Evolutionary conservation across 1,284 basidiomycete species (phyloP).

Genomic region (Cutaneotrichosporon cutaneum): DNA sequence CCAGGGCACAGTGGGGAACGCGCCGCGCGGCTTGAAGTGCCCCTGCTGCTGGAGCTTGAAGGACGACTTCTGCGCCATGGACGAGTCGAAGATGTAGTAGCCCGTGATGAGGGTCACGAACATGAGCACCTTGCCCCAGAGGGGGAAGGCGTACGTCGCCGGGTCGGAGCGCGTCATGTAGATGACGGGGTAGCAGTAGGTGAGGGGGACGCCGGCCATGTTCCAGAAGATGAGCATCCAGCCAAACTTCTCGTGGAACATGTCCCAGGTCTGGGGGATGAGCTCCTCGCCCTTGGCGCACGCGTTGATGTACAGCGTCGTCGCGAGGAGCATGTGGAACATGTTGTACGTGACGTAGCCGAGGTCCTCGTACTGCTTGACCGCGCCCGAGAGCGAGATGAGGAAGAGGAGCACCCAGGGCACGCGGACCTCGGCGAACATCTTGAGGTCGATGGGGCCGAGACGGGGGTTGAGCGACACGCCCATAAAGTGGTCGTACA

Average conservation of each 20-base stretch:
- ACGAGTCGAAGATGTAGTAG: slow-evolving; percentile 86
- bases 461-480: slow-evolving; percentile 90
- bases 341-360: slow-evolving; percentile 97
- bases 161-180: slow-evolving; percentile 97
- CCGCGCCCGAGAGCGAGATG: slow-evolving; percentile 84
- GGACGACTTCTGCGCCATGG: slow-evolving; percentile 95
- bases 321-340: slow-evolving; percentile 94
- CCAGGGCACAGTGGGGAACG: slow-evolving; percentile 92
- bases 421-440: slow-evolving; percentile 98
- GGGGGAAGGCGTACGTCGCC: slow-evolving; percentile 80
- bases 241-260: slow-evolving; percentile 95
- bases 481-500: slow-evolving; percentile 98
- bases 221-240: slow-evolving; percentile 99
- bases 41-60: slow-evolving; percentile 98
- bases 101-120: slow-evolving; percentile 69
- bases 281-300: slow-evolving; percentile 94
- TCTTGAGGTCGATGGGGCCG: slow-evolving; percentile 92
- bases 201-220: slow-evolving; percentile 77
- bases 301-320: slow-evolving; percentile 94
- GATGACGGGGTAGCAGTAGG: slow-evolving; percentile 93
- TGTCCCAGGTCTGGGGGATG: slow-evolving; percentile 98
- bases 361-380: slow-evolving; percentile 90
- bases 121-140: slow-evolving; percentile 50
- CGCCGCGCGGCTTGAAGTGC: slow-evolving; percentile 76
- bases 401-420: slow-evolving; percentile 97